Conservation (phyloP, 306 rosid genomes). For the Chamaecrista fasciculata region DNA sequence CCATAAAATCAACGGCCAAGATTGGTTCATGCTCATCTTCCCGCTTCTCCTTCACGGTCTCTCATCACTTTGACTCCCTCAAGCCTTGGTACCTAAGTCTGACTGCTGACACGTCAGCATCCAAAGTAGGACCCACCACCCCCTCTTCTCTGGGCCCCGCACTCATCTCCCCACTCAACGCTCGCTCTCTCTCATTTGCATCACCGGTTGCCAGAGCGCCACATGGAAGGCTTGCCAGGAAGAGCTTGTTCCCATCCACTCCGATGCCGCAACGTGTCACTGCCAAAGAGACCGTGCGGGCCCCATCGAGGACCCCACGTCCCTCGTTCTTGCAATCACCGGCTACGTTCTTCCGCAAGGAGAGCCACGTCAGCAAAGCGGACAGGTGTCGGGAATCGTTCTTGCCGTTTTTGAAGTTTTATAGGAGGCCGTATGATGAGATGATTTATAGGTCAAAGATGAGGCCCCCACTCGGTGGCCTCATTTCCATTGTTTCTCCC, state of each 20-base stretch:
- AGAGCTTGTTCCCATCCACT: constrained; percentile 73
- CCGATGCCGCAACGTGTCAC: constrained; percentile 75
- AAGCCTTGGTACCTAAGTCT: constrained; percentile 95
- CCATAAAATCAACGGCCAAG: constrained; percentile 60
- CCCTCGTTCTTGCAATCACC: constrained; percentile 91
- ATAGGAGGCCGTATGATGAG: constrained; percentile 85
- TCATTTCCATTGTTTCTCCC: constrained; percentile 86
- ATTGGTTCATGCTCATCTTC: constrained; percentile 86
- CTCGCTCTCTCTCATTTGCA: constrained; percentile 88
- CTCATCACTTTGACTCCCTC: constrained; percentile 79
- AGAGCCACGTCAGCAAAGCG: constrained; percentile 49
- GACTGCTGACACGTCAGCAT: constrained; percentile 74
- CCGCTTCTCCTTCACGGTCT: constrained; percentile 92
- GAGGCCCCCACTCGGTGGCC: constrained; percentile 97
- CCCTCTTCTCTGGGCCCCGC: constrained; percentile 61
- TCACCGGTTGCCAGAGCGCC: constrained; percentile 77
- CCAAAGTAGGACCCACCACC: constrained; percentile 81
- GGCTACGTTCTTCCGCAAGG: constrained; percentile 72
- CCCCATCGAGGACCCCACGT: constrained; percentile 55
- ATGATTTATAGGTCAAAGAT: constrained; percentile 93
- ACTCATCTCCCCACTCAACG: constrained; percentile 81
- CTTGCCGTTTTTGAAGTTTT: constrained; percentile 65
- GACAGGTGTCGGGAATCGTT: constrained; percentile 74
- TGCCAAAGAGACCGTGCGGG: background rate
- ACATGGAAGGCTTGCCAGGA: constrained; percentile 48